phyloP scores from a whole-genome alignment of 352 stramenopile genomes.

The Aphanomyces euteiches region DNA sequence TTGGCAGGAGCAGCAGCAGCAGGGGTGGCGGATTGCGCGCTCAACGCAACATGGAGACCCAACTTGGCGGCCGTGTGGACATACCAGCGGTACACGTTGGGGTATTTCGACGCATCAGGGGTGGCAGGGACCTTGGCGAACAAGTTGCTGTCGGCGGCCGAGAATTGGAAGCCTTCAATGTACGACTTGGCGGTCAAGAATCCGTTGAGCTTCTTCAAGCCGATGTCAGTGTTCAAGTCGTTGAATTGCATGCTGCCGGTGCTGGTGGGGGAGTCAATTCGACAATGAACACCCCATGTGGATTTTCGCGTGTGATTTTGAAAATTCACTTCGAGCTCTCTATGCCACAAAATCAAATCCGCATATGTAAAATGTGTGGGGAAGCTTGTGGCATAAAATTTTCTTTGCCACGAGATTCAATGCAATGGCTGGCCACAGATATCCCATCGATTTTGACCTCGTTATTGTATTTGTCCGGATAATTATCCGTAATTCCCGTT shows the following conservation, averaged over 20 bases:
- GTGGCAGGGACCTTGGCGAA: conserved; percentile 48
- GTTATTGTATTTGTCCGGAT: background rate
- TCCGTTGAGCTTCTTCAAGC: conserved; percentile 75
- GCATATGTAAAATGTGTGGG: conserved; percentile 5
- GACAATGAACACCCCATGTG: conserved; percentile 11
- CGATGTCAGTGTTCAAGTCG: conserved; percentile 53
- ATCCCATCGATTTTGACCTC: conserved; percentile 21
- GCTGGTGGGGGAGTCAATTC: conserved; percentile 9
- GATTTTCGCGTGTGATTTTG: background rate
- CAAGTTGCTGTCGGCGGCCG: conserved; percentile 51
- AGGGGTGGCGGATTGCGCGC: conserved; percentile 32
- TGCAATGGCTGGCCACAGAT: conserved; percentile 30
- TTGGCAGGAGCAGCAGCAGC: conserved; percentile 27
- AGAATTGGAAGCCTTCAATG: conserved; percentile 73
- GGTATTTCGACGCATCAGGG: conserved; percentile 50
- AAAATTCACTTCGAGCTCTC: background rate
- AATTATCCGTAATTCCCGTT: conserved; percentile 1
- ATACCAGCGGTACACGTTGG: conserved; percentile 71
- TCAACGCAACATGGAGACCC: conserved; percentile 45
- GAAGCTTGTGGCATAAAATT: conserved; percentile 4
- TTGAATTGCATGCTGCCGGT: conserved; percentile 47
- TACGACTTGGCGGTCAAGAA: conserved; percentile 78
- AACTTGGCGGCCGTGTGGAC: conserved; percentile 59
- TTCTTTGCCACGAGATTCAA: conserved; percentile 1
- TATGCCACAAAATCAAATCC: background rate